Base-by-base conservation (phyloP, 2,329 filamentous ascomycete genomes). In the Phoma sp. region DNA sequence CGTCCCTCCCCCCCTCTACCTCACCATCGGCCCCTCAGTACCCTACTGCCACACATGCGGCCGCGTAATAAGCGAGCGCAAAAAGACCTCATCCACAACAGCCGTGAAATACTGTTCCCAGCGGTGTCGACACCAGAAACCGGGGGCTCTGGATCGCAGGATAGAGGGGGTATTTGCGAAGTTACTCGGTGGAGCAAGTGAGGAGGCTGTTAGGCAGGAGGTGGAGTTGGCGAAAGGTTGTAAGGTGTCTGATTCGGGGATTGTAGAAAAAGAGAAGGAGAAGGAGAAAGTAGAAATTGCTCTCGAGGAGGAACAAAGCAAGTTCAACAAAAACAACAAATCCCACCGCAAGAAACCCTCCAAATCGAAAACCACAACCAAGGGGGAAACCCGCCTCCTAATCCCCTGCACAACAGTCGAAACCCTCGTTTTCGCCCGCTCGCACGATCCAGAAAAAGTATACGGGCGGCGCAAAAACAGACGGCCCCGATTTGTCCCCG, bases 31-130 rank as follows among this genome's bases (percentile, higher is more conserved):
- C 36, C 81, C 83, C 40, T 67, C 74, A 21, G 80, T 80, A 0
- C 79, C 80, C 1, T 86, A 86, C 66, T 86, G 83, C 60, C 79
- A 80, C 56, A 80, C 80, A 11, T 87, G 84, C 59, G 84, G 85
- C 1, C 76, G 84, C 33, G 77, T 84, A 2, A 84, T 85, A 32
- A 78, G 80, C 59, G 67, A 71, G 65, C 55, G 63, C 25, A 70
- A 71, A 18, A 76, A 76, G 39, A 64, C 62, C 2, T 61, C 69
- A 15, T 57, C 69, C 5, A 64, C 69, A n/a, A 61, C 69, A 21
- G 62, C 71, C 34, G 68, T 78, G 26, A 85, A 84, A 57, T 87
- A 85, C 73, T 87, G 84, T 72, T 87, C 84, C 0, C 74, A 79
- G 38, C 74, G 80, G 30, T 87, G 84, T 59, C 76, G 82, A 17